Conservation (phyloP, 306 rosid genomes). For the Prunus fruticosa region DNA sequence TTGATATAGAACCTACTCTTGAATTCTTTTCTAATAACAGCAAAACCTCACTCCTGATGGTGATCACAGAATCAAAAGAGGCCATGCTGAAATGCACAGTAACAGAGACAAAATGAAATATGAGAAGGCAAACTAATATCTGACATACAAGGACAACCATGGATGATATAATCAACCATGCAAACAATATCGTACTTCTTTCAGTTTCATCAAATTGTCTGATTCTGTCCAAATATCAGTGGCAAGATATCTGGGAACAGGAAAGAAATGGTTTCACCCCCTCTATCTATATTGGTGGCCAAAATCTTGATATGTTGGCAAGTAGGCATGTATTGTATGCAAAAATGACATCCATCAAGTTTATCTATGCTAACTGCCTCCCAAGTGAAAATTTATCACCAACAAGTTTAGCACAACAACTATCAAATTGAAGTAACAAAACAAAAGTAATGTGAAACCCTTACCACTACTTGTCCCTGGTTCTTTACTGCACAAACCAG, state of each 20-base stretch:
- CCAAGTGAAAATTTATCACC: neutral
- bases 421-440: neutral
- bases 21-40: no score
- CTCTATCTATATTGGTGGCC: no score
- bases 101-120: neutral
- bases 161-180: neutral
- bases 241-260: no score
- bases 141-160: neutral
- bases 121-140: neutral
- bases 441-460: constrained; percentile 1
- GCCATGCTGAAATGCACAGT: neutral
- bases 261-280: no score
- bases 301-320: no score
- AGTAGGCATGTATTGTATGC: neutral
- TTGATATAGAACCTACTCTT: neutral
- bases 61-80: neutral
- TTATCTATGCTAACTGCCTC: neutral
- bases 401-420: neutral
- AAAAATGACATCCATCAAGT: neutral
- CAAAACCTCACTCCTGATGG: no score
- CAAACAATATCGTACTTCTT: neutral
- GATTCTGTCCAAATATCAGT: no score
- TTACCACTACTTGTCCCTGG: constrained; percentile 42
- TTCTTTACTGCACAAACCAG: constrained; percentile 53
- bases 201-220: no score